These are phyloP conservation scores for Pseudevernia furfuracea DNA, from an alignment of 495 filamentous ascomycete genomes.

Conservation along the genomic window DNA sequence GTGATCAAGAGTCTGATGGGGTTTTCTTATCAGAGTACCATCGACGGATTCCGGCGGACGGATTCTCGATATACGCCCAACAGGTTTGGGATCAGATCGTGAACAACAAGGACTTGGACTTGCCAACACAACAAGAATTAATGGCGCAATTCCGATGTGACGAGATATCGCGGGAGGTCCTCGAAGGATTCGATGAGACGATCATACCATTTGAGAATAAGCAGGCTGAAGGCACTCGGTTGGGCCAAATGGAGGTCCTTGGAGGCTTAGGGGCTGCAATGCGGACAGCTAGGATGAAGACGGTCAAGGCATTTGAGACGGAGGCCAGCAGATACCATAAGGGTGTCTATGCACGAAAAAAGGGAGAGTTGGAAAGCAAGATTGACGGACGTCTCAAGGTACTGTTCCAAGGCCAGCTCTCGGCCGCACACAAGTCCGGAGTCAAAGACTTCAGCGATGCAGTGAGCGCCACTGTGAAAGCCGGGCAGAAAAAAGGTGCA, in stretches of 20 bases:
- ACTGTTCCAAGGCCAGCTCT: slow-evolving; percentile 78
- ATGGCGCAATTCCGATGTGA: slow-evolving; percentile 96
- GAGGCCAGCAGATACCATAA: slow-evolving; percentile 94
- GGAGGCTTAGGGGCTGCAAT: slow-evolving; percentile 71
- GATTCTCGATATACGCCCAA: slow-evolving; percentile 84
- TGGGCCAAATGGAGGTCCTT: slow-evolving; percentile 64
- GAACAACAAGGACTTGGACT: slow-evolving; percentile 93
- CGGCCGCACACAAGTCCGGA: slow-evolving; percentile 81
- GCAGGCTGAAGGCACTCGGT: slow-evolving; percentile 62
- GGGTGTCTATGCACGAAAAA: slow-evolving; percentile 80
- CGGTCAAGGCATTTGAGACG: slow-evolving; percentile 73
- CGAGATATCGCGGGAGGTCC: slow-evolving; percentile 82
- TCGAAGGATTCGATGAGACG: slow-evolving; percentile 72
- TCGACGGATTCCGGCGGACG: slow-evolving; percentile 89
- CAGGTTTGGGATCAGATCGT: slow-evolving; percentile 98
- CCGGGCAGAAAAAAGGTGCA: slow-evolving; percentile 81
- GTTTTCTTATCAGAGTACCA: slow-evolving; percentile 93
- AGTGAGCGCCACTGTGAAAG: slow-evolving; percentile 73
- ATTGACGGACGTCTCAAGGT: slow-evolving; percentile 79
- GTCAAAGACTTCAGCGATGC: slow-evolving; percentile 81
- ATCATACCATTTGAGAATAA: slow-evolving; percentile 81
- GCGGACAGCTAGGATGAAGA: slow-evolving; percentile 60
- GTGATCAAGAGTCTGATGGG: slow-evolving; percentile 64
- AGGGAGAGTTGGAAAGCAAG: slow-evolving; percentile 73
- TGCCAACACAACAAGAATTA: slow-evolving; percentile 94